phyloP scores from a whole-genome alignment of 2,329 filamentous ascomycete species.

The Elsinoe necatrix region DNA sequence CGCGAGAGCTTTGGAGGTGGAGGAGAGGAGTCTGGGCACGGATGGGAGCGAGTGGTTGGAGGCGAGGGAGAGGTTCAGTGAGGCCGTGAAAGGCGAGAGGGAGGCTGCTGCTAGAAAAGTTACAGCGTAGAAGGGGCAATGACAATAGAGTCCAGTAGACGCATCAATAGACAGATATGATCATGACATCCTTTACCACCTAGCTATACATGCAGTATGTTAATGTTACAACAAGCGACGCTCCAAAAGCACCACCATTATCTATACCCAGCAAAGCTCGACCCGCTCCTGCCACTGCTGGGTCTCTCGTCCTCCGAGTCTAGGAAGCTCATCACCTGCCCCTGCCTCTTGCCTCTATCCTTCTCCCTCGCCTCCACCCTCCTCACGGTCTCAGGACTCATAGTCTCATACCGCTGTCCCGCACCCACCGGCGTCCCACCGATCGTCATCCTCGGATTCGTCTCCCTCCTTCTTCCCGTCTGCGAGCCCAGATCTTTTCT shows the following conservation, averaged over 20 bases:
- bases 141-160: background rate
- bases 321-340: conserved; percentile 3
- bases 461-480: background rate
- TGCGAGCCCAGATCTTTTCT: background rate
- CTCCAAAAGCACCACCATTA: background rate
- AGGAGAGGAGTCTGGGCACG: conserved; percentile 23
- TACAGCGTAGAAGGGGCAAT: background rate
- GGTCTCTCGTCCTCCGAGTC: conserved; percentile 5
- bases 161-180: conserved; percentile 6
- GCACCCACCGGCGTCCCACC: conserved; percentile 1
- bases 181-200: background rate
- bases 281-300: background rate
- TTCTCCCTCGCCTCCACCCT: background rate
- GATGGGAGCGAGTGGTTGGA: conserved; percentile 16
- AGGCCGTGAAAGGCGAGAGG: background rate
- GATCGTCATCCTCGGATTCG: background rate
- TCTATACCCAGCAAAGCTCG: background rate
- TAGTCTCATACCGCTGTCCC: conserved; percentile 2
- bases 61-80: conserved; percentile 12
- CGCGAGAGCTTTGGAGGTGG: conserved; percentile 23
- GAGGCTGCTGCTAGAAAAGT: background rate
- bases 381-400: background rate
- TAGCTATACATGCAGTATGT: background rate
- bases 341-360: background rate
- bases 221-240: background rate